These are phyloP conservation scores for Rhodotorula sp. DNA, from an alignment of 1,284 basidiomycete species.

Conservation along the genomic window DNA sequence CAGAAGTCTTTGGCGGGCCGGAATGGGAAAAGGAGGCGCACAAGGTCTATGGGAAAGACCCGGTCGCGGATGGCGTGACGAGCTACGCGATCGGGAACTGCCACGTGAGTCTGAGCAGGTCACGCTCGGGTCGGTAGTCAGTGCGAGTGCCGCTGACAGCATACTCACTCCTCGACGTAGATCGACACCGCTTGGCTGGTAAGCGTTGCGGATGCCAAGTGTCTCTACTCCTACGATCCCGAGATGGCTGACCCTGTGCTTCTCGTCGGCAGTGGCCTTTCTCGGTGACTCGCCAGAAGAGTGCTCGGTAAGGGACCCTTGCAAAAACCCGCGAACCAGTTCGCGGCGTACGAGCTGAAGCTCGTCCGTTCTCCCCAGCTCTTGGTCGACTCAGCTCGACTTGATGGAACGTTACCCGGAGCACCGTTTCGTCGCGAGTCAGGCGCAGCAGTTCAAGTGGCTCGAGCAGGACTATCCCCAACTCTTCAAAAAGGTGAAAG, in stretches of 20 bases:
- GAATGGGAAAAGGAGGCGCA: conserved; percentile 73
- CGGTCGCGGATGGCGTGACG: conserved; percentile 38
- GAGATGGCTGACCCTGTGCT: background rate
- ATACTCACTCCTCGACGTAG: too few relatives aligned
- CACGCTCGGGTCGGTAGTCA: too few relatives aligned
- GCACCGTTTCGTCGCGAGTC: conserved; percentile 87
- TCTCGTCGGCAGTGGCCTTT: conserved; percentile 68
- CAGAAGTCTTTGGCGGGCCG: conserved; percentile 69
- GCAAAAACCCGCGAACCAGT: too few relatives aligned
- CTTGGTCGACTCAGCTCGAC: conserved; percentile 64
- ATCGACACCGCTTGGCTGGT: conserved; percentile 30
- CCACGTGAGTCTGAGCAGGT: conserved; percentile 58
- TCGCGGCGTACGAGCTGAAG: background rate
- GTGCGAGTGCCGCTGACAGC: too few relatives aligned
- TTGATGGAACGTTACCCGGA: conserved; percentile 96
- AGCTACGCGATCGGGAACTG: conserved; percentile 65
- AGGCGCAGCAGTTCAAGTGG: conserved; percentile 97
- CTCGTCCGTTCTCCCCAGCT: background rate
- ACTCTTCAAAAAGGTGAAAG: conserved; percentile 77
- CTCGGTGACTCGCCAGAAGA: conserved; percentile 91
- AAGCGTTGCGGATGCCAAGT: background rate
- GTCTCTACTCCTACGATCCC: background rate
- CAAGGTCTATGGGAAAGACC: conserved; percentile 64
- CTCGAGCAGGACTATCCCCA: conserved; percentile 81
- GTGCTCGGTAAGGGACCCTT: conserved; percentile 63